These are phyloP conservation scores for Podaxis sp. DNA, from an alignment of 768 basidiomycete species.

Conservation along the genomic window DNA sequence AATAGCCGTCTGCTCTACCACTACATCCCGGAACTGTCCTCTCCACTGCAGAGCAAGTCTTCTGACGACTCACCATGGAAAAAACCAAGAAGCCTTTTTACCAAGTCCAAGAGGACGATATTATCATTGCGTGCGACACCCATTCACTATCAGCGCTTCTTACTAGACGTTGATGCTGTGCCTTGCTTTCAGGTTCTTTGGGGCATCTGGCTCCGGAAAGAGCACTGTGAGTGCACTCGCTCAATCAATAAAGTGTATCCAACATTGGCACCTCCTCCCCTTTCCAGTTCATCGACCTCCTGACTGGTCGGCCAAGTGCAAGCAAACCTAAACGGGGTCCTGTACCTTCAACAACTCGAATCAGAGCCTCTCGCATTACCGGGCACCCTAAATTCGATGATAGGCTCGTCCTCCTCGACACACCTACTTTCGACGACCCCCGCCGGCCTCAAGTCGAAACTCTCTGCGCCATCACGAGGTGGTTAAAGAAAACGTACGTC, in stretches of 20 bases:
- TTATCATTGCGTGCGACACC: slow-evolving; percentile 22
- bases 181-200: slow-evolving; percentile 20
- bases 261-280: not conserved
- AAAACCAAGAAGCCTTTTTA: too few relatives aligned
- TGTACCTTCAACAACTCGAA: slow-evolving; percentile 38
- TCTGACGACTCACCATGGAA: too few relatives aligned
- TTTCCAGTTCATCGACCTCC: slow-evolving; percentile 25
- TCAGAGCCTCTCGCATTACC: slow-evolving; percentile 23
- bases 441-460: slow-evolving; percentile 17
- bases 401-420: slow-evolving; percentile 37
- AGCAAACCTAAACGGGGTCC: slow-evolving; percentile 19
- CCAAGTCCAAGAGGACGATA: slow-evolving; percentile 18
- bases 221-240: slow-evolving; percentile 18
- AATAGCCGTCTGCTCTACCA: too few relatives aligned
- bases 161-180: not conserved
- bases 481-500: slow-evolving; percentile 16
- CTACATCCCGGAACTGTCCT: too few relatives aligned
- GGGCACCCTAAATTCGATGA: slow-evolving; percentile 17
- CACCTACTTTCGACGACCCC: slow-evolving; percentile 35
- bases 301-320: slow-evolving; percentile 15
- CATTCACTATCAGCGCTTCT: too few relatives aligned
- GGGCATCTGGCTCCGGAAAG: slow-evolving; percentile 24
- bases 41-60: too few relatives aligned
- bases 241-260: not conserved
- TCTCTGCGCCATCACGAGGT: slow-evolving; percentile 12